Percentiles rank a stretch among this genome's conserved stretches.
Conservation (phyloP, 768 basidiomycete species). For the Lactarius pseudohatsudake region DNA sequence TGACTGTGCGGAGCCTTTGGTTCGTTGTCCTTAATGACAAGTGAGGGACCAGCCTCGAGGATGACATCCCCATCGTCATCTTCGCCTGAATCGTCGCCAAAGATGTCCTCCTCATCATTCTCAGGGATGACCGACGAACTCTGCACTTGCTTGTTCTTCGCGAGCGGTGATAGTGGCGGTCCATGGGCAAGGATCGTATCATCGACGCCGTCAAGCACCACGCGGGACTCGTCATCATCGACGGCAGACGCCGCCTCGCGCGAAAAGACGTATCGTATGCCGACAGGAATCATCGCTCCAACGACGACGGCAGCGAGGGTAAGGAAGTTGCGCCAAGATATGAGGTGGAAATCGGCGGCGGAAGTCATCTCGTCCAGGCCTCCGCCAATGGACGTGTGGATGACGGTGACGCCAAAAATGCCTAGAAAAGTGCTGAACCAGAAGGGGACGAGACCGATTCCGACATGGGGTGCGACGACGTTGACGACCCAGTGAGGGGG, state of each 20-base stretch:
- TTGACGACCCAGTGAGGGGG: slow-evolving; percentile 98
- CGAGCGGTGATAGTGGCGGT: slow-evolving; percentile 43
- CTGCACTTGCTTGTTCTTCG: slow-evolving; percentile 39
- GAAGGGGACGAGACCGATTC: slow-evolving; percentile 81
- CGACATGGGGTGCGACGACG: slow-evolving; percentile 87
- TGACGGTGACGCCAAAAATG: slow-evolving; percentile 86
- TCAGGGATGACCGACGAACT: slow-evolving; percentile 36
- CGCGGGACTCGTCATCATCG: slow-evolving; percentile 39
- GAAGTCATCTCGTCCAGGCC: slow-evolving; percentile 95
- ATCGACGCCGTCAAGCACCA: slow-evolving; percentile 38
- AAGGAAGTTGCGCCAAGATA: slow-evolving; percentile 90
- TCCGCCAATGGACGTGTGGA: slow-evolving; percentile 93
- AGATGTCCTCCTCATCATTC: slow-evolving; percentile 29
- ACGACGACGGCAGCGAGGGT: slow-evolving; percentile 81
- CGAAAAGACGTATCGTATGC: slow-evolving; percentile 79
- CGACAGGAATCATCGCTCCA: slow-evolving; percentile 93
- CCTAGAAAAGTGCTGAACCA: slow-evolving; percentile 91
- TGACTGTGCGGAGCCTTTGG: slow-evolving; percentile 6
- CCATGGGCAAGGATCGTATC: slow-evolving; percentile 53
- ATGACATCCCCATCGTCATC: slow-evolving; percentile 70
- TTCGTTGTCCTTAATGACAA: slow-evolving; percentile 42
- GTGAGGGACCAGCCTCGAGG: slow-evolving; percentile 70
- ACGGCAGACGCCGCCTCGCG: slow-evolving; percentile 50
- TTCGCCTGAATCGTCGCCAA: slow-evolving; percentile 38
- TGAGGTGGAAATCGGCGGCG: slow-evolving; percentile 87